Conservation (phyloP, 768 basidiomycete species). For the Galerina marginata region DNA sequence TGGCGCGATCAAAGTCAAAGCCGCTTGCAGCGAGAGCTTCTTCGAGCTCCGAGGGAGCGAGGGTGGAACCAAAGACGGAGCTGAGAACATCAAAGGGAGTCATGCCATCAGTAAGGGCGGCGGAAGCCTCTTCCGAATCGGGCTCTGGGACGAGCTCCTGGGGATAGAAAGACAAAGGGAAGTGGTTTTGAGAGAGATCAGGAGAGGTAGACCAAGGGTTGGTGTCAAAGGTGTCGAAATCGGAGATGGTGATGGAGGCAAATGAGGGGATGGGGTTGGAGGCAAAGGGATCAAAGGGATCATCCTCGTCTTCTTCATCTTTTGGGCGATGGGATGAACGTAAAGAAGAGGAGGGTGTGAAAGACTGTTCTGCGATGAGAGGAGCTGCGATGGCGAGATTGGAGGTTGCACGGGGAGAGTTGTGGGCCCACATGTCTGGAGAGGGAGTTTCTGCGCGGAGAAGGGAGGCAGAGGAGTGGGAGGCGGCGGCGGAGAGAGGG, state of each 20-base stretch:
- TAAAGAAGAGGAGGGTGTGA: slow-evolving; percentile 72
- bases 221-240: slow-evolving; percentile 56
- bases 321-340: slow-evolving; percentile 66
- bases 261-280: slow-evolving; percentile 58
- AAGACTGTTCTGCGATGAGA: slow-evolving; percentile 73
- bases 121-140: slow-evolving; percentile 50
- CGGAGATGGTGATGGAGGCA: slow-evolving; percentile 66
- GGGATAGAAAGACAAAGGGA: not conserved
- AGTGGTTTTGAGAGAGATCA: not conserved
- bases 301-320: slow-evolving; percentile 67
- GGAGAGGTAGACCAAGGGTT: slow-evolving; percentile 33
- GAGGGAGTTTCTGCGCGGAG: slow-evolving; percentile 82
- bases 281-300: slow-evolving; percentile 82
- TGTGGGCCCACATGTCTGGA: slow-evolving; percentile 89
- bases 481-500: slow-evolving; percentile 77
- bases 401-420: slow-evolving; percentile 69
- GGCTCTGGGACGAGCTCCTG: slow-evolving; percentile 22
- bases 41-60: slow-evolving; percentile 91
- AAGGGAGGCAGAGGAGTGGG: slow-evolving; percentile 52
- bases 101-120: slow-evolving; percentile 87
- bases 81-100: slow-evolving; percentile 96
- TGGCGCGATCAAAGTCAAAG: slow-evolving; percentile 95
- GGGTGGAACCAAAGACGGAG: slow-evolving; percentile 90
- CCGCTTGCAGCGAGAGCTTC: slow-evolving; percentile 87
- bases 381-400: slow-evolving; percentile 94